A percentile compares a stretch with the other conserved stretches of the same genome.
Evolutionary conservation across 2,329 filamentous ascomycete species (phyloP).

Genomic region (Monosporascus cannonballus): DNA sequence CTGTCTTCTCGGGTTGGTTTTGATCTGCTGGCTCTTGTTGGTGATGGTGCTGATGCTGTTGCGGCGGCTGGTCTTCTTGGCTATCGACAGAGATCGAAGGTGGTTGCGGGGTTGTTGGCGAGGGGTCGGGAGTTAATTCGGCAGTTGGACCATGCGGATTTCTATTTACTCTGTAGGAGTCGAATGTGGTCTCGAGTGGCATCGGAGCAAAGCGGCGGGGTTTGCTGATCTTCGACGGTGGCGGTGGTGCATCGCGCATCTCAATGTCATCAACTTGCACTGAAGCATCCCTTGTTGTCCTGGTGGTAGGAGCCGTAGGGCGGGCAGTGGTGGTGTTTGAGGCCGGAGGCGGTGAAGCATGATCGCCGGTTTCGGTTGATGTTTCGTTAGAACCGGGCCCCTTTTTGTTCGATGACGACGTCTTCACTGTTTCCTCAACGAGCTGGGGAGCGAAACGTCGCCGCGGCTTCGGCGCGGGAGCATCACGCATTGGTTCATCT

Average conservation of each 20-base stretch:
- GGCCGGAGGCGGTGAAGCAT: background rate
- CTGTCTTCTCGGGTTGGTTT: slow-evolving; percentile 10
- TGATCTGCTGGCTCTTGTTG: slow-evolving; percentile 17
- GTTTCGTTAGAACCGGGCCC: background rate
- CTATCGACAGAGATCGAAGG: slow-evolving; percentile 11
- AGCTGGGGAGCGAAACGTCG: slow-evolving; percentile 27
- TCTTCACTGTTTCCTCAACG: slow-evolving; percentile 26
- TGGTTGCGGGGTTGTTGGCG: slow-evolving; percentile 43
- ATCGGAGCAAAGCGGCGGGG: slow-evolving; percentile 58
- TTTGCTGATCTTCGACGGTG: slow-evolving; percentile 8
- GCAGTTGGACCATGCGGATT: slow-evolving; percentile 45
- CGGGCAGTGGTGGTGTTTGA: slow-evolving; percentile 10
- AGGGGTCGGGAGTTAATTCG: slow-evolving; percentile 50
- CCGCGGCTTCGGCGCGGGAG: slow-evolving; percentile 20
- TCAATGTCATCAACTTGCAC: slow-evolving; percentile 22
- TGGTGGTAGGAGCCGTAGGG: slow-evolving; percentile 12
- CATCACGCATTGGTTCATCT: slow-evolving; percentile 22
- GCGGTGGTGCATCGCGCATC: slow-evolving; percentile 18
- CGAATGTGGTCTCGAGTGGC: slow-evolving; percentile 66
- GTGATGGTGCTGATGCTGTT: slow-evolving; percentile 4
- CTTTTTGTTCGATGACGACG: slow-evolving; percentile 18
- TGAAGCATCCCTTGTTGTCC: slow-evolving; percentile 22
- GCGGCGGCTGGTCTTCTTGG: slow-evolving; percentile 16
- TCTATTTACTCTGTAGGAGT: slow-evolving; percentile 45
- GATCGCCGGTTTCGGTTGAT: background rate